Evolutionary conservation across 2,329 filamentous ascomycete genomes (phyloP).

Genomic region (Colletotrichum cuscutae): DNA sequence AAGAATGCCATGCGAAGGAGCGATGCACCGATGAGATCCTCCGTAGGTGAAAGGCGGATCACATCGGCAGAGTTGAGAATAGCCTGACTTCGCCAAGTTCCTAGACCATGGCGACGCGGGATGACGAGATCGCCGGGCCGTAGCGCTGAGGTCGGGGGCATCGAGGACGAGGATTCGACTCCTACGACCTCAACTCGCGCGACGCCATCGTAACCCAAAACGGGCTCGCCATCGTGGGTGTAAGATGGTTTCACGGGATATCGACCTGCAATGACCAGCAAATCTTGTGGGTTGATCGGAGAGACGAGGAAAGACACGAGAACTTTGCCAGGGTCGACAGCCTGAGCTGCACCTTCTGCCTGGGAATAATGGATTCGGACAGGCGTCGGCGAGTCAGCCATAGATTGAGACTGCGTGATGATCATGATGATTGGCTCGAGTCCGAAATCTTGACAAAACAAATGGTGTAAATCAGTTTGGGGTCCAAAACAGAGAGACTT

Average conservation of each 20-base stretch:
- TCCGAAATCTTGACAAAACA: background rate
- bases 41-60: background rate
- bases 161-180: background rate
- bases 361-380: background rate
- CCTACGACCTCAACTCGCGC: conserved; percentile 26
- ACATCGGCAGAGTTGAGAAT: conserved; percentile 26
- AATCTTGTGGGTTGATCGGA: conserved; percentile 40
- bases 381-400: background rate
- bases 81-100: conserved; percentile 39
- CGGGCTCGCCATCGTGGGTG: conserved; percentile 20
- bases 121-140: conserved; percentile 30
- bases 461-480: background rate
- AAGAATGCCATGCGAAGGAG: conserved; percentile 36
- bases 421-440: background rate
- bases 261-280: conserved; percentile 36
- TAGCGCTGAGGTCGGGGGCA: background rate
- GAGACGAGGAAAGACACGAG: conserved; percentile 37
- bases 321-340: background rate
- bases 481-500: background rate
- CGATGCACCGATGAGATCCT: conserved; percentile 32
- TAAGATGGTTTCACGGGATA: conserved; percentile 39
- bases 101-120: conserved; percentile 29
- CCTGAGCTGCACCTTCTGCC: background rate
- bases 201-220: conserved; percentile 39
- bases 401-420: background rate